phyloP scores from a whole-genome alignment of 2,329 filamentous ascomycete genomes.

The Colletotrichum godetiae region DNA sequence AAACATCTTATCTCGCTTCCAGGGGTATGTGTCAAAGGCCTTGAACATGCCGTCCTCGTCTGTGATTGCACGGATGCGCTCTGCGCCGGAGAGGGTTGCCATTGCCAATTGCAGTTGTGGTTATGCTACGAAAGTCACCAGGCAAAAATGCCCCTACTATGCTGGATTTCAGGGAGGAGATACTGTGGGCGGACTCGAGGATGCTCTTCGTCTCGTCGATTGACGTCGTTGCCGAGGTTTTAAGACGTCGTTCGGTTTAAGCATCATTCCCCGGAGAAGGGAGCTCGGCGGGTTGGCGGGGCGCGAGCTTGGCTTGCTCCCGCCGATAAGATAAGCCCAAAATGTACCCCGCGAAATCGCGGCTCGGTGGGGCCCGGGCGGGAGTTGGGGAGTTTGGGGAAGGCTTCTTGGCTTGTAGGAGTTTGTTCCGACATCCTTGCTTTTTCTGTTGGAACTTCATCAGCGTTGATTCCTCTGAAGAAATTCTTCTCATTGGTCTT shows the following conservation, averaged over 20 bases:
- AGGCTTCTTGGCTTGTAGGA: background rate
- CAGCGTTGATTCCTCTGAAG: background rate
- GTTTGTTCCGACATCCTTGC: background rate
- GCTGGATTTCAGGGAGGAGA: too few relatives aligned
- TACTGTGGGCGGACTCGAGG: background rate
- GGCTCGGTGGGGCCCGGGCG: background rate
- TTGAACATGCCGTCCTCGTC: conserved; percentile 61
- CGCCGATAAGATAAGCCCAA: conserved; percentile 4
- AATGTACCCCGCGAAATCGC: conserved; percentile 4
- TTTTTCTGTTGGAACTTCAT: background rate
- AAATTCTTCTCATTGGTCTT: too few relatives aligned
- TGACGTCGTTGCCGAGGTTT: background rate
- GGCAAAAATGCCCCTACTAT: too few relatives aligned
- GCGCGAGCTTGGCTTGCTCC: background rate
- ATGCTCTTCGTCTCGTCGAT: background rate
- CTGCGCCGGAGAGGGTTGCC: conserved; percentile 43
- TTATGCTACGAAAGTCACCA: background rate
- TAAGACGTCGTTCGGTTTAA: background rate
- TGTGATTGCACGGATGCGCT: conserved; percentile 52
- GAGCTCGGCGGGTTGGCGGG: conserved; percentile 4
- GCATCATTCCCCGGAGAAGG: background rate
- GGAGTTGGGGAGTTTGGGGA: background rate
- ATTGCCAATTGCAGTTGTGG: background rate
- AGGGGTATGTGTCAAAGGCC: conserved; percentile 74
- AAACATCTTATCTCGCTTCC: conserved; percentile 75